Evolutionary conservation across 106 monocot species (phyloP).

Genomic region (Platanthera zijinensis): DNA sequence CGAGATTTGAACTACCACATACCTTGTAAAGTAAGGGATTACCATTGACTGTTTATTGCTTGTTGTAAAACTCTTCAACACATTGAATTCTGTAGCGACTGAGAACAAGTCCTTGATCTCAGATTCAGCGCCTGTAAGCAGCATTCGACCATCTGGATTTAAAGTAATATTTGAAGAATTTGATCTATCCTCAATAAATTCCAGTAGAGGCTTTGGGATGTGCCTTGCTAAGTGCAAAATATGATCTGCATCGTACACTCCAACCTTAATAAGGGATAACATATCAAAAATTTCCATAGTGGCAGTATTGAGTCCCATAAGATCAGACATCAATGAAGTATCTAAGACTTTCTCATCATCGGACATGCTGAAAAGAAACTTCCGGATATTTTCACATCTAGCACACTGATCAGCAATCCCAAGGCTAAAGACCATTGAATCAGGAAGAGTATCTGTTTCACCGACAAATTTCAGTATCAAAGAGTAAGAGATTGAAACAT

Average conservation of each 20-base stretch:
- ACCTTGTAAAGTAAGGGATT: slow-evolving; percentile 82
- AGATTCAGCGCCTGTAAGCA: slow-evolving; percentile 31
- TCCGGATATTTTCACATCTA: slow-evolving; percentile 53
- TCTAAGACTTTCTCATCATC: slow-evolving; percentile 20
- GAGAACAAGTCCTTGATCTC: slow-evolving; percentile 54
- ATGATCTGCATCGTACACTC: slow-evolving; percentile 15
- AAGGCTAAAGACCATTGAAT: slow-evolving; percentile 52
- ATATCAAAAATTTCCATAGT: slow-evolving; percentile 10
- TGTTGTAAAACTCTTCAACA: slow-evolving; percentile 18
- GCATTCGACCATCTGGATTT: slow-evolving; percentile 33
- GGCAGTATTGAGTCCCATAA: slow-evolving; percentile 30
- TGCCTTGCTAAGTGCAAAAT: not conserved
- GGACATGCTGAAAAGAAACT: slow-evolving; percentile 44
- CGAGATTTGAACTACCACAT: not conserved
- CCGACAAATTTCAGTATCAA: not conserved
- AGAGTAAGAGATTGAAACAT: not conserved
- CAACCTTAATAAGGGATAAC: slow-evolving; percentile 16
- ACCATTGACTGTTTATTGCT: slow-evolving; percentile 46
- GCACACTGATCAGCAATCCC: slow-evolving; percentile 54
- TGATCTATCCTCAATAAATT: not conserved
- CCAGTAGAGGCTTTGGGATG: not conserved
- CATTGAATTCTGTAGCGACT: slow-evolving; percentile 37
- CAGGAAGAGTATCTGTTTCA: slow-evolving; percentile 40
- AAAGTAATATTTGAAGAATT: slow-evolving; percentile 17
- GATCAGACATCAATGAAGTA: slow-evolving; percentile 31